Evolutionary conservation across 2,329 filamentous ascomycete genomes (phyloP).

Genomic region (Ilyonectria destructans): DNA sequence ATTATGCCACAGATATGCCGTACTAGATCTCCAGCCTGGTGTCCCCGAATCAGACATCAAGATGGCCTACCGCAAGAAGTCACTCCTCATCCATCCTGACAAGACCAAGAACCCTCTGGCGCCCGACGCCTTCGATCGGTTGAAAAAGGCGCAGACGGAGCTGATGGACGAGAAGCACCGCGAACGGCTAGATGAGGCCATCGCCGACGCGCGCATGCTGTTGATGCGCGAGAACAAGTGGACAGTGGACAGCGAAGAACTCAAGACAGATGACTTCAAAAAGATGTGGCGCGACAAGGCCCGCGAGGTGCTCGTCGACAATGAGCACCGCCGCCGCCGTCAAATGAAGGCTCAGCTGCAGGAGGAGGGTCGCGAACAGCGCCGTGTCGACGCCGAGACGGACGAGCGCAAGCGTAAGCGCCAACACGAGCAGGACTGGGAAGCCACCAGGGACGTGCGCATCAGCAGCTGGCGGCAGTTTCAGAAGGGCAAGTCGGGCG

Average conservation of each 20-base stretch:
- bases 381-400: slow-evolving; percentile 87
- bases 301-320: slow-evolving; percentile 91
- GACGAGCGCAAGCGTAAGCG: slow-evolving; percentile 88
- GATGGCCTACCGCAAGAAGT: slow-evolving; percentile 93
- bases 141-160: slow-evolving; percentile 94
- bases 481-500: slow-evolving; percentile 78
- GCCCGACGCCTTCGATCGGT: slow-evolving; percentile 94
- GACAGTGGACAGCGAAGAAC: slow-evolving; percentile 89
- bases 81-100: slow-evolving; percentile 98
- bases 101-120: slow-evolving; percentile 94
- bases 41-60: slow-evolving; percentile 98
- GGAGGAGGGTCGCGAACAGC: slow-evolving; percentile 93
- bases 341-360: slow-evolving; percentile 96
- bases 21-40: slow-evolving; percentile 95
- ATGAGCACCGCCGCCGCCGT: slow-evolving; percentile 86
- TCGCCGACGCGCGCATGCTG: slow-evolving; percentile 95
- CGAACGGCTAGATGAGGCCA: slow-evolving; percentile 89
- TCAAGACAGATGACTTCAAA: slow-evolving; percentile 87
- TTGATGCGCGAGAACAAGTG: slow-evolving; percentile 96
- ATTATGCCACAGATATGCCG: slow-evolving; percentile 79
- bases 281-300: slow-evolving; percentile 92
- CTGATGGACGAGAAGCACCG: slow-evolving; percentile 96
- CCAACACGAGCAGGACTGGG: slow-evolving; percentile 96
- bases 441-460: slow-evolving; percentile 89
- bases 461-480: slow-evolving; percentile 97